Evolutionary conservation across 306 rosid genomes (phyloP).

Genomic region (barrel medic (Medicago truncatula)): MtrunA17r5.0-ANR NC_053044.1:42135001-42135500

Average conservation of each 20-base stretch:
- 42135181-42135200: constrained; percentile 89
- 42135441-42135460: constrained; percentile 87
- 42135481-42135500: constrained; percentile 35
- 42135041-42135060: constrained; percentile 87
- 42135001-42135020: constrained; percentile 86
- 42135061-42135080: constrained; percentile 48
- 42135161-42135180: constrained; percentile 93
- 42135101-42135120: constrained; percentile 10
- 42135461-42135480: constrained; percentile 92
- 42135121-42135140: background rate
- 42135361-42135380: constrained; percentile 81
- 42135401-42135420: constrained; percentile 62
- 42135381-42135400: constrained; percentile 78
- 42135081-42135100: constrained; percentile 20
- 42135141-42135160: constrained; percentile 58
- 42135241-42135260: constrained; percentile 90
- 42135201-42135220: constrained; percentile 93
- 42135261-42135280: constrained; percentile 32
- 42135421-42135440: constrained; percentile 79
- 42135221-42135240: constrained; percentile 90
- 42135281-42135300: constrained; percentile 4
- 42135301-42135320: constrained; percentile 42
- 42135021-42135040: constrained; percentile 92
- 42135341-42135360: constrained; percentile 86
- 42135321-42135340: constrained; percentile 86